phyloP scores from a whole-genome alignment of 345 rosid species.

The Populus alba region DNA sequence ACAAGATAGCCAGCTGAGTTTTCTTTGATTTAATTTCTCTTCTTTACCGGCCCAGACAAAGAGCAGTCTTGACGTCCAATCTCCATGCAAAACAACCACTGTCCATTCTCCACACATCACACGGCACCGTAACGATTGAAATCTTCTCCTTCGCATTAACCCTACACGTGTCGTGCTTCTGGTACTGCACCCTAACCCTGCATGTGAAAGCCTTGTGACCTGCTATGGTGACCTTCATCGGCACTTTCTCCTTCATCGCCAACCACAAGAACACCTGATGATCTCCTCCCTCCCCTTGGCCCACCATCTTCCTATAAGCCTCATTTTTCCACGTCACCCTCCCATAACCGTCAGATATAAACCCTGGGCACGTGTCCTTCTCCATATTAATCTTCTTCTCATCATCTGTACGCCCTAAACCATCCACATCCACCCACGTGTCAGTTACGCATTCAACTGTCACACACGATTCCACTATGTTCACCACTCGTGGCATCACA shows the following conservation, averaged over 20 bases:
- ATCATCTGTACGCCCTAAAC: constrained; percentile 51
- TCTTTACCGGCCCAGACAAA: constrained; percentile 44
- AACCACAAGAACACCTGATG: constrained; percentile 51
- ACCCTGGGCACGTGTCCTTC: constrained; percentile 79
- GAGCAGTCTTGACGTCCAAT: constrained; percentile 76
- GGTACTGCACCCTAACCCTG: constrained; percentile 59
- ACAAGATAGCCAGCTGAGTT: not conserved
- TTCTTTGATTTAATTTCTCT: not conserved
- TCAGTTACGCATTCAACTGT: constrained; percentile 76
- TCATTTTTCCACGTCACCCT: constrained; percentile 74
- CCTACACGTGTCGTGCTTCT: constrained; percentile 33
- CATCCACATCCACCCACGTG: constrained; percentile 54
- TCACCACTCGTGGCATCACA: not conserved
- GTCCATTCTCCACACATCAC: constrained; percentile 85
- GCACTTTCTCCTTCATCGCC: constrained; percentile 50
- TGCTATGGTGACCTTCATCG: constrained; percentile 16
- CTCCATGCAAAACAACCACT: constrained; percentile 84
- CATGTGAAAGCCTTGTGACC: constrained; percentile 60
- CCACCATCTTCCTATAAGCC: constrained; percentile 64
- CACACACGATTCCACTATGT: constrained; percentile 47
- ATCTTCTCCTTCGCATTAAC: constrained; percentile 39
- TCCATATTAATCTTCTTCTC: constrained; percentile 52
- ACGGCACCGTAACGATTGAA: constrained; percentile 57
- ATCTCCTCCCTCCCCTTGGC: constrained; percentile 15
- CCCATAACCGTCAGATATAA: constrained; percentile 59